Evolutionary conservation across 495 filamentous ascomycete genomes (phyloP).

Genomic region (Articulospora tetracladia): DNA sequence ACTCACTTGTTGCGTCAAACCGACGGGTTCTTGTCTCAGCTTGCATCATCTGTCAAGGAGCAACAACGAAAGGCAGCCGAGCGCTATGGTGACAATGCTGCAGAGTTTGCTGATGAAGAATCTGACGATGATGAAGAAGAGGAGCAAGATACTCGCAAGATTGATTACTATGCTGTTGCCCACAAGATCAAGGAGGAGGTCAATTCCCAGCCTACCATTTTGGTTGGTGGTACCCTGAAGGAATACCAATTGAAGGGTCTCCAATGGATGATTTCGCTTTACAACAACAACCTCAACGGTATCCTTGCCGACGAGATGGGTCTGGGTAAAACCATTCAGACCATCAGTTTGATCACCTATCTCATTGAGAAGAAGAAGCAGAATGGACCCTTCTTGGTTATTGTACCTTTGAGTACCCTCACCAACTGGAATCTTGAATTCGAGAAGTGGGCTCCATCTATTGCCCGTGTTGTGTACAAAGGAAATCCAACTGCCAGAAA

Average conservation of each 20-base stretch:
- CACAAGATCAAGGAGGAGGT: slow-evolving; percentile 94
- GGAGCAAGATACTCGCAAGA: slow-evolving; percentile 62
- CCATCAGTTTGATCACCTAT: slow-evolving; percentile 94
- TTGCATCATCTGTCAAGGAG: slow-evolving; percentile 84
- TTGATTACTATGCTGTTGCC: slow-evolving; percentile 97
- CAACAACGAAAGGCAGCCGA: slow-evolving; percentile 82
- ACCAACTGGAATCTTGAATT: slow-evolving; percentile 99
- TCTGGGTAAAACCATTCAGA: slow-evolving; percentile 99
- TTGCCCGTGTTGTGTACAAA: slow-evolving; percentile 90
- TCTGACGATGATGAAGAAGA: slow-evolving; percentile 66
- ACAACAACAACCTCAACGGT: slow-evolving; percentile 99
- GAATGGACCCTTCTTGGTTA: slow-evolving; percentile 90
- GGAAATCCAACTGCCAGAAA: slow-evolving; percentile 87
- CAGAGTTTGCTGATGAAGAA: slow-evolving; percentile 52
- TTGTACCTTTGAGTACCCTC: slow-evolving; percentile 91
- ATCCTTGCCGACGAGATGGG: slow-evolving; percentile 99
- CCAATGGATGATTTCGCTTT: slow-evolving; percentile 99
- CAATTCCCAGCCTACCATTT: slow-evolving; percentile 71
- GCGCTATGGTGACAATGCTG: slow-evolving; percentile 60
- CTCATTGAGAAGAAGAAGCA: slow-evolving; percentile 95
- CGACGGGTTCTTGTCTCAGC: slow-evolving; percentile 92
- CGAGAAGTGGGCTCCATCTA: slow-evolving; percentile 94
- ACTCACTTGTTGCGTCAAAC: slow-evolving; percentile 94
- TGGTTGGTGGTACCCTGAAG: slow-evolving; percentile 89
- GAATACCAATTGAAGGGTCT: slow-evolving; percentile 98